phyloP scores from a whole-genome alignment of 148 eudicot genomes.

The Rhododendron simsii region DNA sequence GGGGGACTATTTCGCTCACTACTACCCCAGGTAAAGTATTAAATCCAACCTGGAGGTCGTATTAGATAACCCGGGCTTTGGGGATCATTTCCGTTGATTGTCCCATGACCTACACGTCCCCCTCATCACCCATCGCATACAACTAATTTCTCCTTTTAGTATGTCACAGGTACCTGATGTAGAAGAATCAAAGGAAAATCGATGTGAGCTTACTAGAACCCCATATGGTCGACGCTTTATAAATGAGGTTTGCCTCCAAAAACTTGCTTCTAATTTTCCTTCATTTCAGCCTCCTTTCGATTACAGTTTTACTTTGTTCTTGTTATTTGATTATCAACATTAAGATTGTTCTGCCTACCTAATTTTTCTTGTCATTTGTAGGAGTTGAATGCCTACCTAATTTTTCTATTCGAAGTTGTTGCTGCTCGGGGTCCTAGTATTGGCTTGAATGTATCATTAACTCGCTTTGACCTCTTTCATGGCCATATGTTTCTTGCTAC shows the following conservation, averaged over 20 bases:
- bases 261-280: neutral
- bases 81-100: neutral
- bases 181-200: constrained; percentile 64
- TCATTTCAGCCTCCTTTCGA: neutral
- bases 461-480: constrained; percentile 88
- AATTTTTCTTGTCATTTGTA: constrained; percentile 42
- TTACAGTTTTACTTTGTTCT: neutral
- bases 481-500: constrained; percentile 88
- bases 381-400: constrained; percentile 86
- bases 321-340: neutral
- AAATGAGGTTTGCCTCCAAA: constrained; percentile 55
- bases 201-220: constrained; percentile 87
- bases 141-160: neutral
- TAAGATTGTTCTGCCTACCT: constrained; percentile 32
- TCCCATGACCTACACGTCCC: neutral
- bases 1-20: neutral
- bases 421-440: constrained; percentile 73
- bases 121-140: neutral
- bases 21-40: neutral
- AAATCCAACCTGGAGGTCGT: neutral
- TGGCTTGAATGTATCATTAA: constrained; percentile 79
- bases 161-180: constrained; percentile 81
- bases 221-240: constrained; percentile 89
- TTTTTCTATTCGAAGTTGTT: constrained; percentile 65
- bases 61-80: neutral